Percentiles rank a stretch among this genome's conserved stretches.
Evolutionary conservation across 352 stramenopile species (phyloP).

Genomic region (Hyaloperonospora brassicae): DNA sequence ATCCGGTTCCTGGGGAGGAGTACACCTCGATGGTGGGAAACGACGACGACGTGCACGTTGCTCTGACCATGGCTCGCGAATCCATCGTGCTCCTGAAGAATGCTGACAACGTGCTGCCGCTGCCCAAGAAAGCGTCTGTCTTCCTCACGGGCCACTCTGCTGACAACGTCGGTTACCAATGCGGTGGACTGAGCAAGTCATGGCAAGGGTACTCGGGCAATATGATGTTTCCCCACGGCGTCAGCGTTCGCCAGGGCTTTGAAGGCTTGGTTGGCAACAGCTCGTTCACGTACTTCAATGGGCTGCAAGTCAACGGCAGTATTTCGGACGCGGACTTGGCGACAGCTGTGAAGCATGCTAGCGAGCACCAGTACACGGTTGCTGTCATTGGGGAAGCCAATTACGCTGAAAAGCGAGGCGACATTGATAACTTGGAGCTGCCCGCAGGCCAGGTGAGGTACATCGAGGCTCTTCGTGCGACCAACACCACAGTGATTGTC

Average conservation of each 20-base stretch:
- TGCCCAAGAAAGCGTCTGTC: conserved; percentile 27
- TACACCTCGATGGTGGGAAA: conserved; percentile 43
- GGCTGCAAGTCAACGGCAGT: conserved; percentile 43
- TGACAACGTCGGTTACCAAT: conserved; percentile 64
- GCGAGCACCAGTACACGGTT: conserved; percentile 53
- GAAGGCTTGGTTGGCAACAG: conserved; percentile 22
- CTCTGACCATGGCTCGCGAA: conserved; percentile 66
- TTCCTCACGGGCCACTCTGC: conserved; percentile 65
- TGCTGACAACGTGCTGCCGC: conserved; percentile 40
- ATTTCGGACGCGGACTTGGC: conserved; percentile 50
- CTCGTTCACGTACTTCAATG: conserved; percentile 44
- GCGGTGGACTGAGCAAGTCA: conserved; percentile 75
- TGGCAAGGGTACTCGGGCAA: conserved; percentile 82
- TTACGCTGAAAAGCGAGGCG: conserved; percentile 82
- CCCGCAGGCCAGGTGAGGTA: conserved; percentile 65
- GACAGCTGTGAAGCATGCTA: conserved; percentile 44
- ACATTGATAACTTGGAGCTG: conserved; percentile 72
- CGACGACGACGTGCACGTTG: conserved; percentile 38
- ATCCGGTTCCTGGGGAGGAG: conserved; percentile 38
- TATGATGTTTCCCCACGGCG: conserved; percentile 46
- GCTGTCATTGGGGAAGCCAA: conserved; percentile 65
- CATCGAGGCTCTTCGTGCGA: conserved; percentile 48
- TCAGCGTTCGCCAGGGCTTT: conserved; percentile 56
- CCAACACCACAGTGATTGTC: conserved; percentile 73
- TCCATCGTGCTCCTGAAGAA: conserved; percentile 86